Percentiles rank a stretch among this genome's conserved stretches.
Conservation (phyloP, 169 alveolate species). For the Ichthyophthirius multifiliis region DNA sequence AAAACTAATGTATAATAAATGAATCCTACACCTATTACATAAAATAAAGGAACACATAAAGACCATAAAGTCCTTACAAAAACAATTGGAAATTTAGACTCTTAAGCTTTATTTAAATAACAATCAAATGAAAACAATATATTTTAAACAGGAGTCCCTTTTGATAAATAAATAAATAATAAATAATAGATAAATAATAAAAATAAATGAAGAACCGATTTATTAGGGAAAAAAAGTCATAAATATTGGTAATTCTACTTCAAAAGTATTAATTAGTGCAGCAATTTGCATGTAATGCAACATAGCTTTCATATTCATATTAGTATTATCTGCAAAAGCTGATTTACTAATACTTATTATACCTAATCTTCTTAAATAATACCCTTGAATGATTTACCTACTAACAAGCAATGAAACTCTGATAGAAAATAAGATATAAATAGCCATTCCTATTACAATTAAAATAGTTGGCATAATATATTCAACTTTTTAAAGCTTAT, state of each 20-base stretch:
- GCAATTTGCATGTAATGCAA: background rate
- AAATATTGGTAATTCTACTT: background rate
- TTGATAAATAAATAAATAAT: background rate
- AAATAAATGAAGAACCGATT: background rate
- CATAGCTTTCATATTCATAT: slow-evolving; percentile 4
- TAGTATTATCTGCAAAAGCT: background rate
- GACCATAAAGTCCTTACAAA: background rate
- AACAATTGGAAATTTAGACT: background rate
- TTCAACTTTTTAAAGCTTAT: background rate
- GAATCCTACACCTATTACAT: background rate
- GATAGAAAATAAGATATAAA: background rate
- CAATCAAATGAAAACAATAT: background rate
- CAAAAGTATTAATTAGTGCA: background rate
- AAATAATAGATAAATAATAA: background rate
- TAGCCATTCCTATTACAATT: background rate
- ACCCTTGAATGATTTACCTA: background rate
- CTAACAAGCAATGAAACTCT: background rate
- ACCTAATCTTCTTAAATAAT: background rate
- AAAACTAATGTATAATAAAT: background rate
- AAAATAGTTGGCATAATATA: background rate
- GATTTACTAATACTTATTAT: background rate
- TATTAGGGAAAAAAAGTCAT: background rate
- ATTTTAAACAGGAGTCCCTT: background rate
- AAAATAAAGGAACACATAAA: background rate
- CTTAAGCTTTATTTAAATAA: background rate